These are phyloP conservation scores for Davidsoniella virescens DNA, from an alignment of 2,329 filamentous ascomycete genomes.

Conservation along the genomic window DNA sequence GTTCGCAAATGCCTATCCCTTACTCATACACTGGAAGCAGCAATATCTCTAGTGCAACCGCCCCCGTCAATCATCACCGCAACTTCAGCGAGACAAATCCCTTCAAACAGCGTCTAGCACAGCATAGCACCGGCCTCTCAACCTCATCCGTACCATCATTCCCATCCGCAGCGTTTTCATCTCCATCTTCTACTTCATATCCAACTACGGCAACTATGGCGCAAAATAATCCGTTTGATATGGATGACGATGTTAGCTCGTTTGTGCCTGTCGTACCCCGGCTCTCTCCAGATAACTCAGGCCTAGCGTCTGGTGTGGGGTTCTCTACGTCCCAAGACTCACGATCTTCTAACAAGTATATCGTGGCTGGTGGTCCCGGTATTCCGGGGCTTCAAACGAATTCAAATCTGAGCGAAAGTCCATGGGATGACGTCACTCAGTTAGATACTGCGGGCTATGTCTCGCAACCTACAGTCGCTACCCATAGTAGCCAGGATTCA, in stretches of 20 bases:
- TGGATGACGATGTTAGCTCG: background rate
- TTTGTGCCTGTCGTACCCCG: background rate
- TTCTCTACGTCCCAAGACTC: conserved; percentile 2
- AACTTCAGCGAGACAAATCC: conserved; percentile 6
- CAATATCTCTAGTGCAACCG: background rate
- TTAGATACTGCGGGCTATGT: background rate
- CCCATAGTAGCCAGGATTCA: too few relatives aligned
- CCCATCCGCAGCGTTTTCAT: background rate
- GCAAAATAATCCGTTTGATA: too few relatives aligned
- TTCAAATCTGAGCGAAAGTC: background rate
- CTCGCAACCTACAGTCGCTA: background rate
- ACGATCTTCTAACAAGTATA: conserved; percentile 4
- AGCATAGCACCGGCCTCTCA: conserved; percentile 1
- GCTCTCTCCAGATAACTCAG: too few relatives aligned
- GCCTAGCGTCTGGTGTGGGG: background rate
- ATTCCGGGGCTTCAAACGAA: background rate
- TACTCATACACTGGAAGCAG: too few relatives aligned
- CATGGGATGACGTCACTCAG: conserved; percentile 7
- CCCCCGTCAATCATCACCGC: background rate
- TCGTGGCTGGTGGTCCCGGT: background rate
- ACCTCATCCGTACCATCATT: background rate
- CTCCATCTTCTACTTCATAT: background rate
- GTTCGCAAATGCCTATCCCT: too few relatives aligned
- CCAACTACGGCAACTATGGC: too few relatives aligned
- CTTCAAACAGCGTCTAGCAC: background rate